Conservation (phyloP, 805 yeast genomes). For the Schwanniomyces sp. region DNA sequence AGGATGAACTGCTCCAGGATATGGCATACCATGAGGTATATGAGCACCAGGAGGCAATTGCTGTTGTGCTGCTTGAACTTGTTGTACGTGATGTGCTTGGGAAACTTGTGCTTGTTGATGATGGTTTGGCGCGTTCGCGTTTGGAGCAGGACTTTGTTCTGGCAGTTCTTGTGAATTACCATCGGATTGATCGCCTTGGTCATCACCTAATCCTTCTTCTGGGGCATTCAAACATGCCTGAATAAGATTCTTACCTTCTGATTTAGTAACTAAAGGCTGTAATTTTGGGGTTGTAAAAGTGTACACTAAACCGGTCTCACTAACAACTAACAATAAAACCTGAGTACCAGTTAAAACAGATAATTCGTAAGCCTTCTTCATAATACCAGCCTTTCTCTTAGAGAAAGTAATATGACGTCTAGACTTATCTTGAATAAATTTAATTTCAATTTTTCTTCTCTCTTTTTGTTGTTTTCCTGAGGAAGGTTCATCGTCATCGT, state of each 20-base stretch:
- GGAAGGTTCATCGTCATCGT: constrained; percentile 50
- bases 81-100: constrained; percentile 21
- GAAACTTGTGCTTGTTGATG: constrained; percentile 24
- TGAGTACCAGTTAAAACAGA: constrained; percentile 97
- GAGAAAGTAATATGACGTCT: constrained; percentile 98
- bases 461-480: constrained; percentile 54
- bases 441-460: constrained; percentile 90
- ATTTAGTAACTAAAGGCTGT: constrained; percentile 95
- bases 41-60: constrained; percentile 41
- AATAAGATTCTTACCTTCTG: constrained; percentile 94
- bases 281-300: constrained; percentile 99
- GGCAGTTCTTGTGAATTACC: constrained; percentile 44
- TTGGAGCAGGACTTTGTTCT: constrained; percentile 39
- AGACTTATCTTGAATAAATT: constrained; percentile 95
- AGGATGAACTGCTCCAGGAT: constrained; percentile 42
- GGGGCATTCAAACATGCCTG: constrained; percentile 98
- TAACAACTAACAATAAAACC: constrained; percentile 88
- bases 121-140: constrained; percentile 10
- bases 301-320: constrained; percentile 98
- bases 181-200: constrained; percentile 54
- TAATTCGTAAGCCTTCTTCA: constrained; percentile 99
- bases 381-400: constrained; percentile 97
- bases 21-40: constrained; percentile 46
- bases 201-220: constrained; percentile 74
- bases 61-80: constrained; percentile 29